A percentile compares a stretch with the other conserved stretches of the same genome.
These are phyloP conservation scores for Thielaviopsis populi DNA, from an alignment of 2,329 filamentous ascomycete genomes.

Conservation along the genomic window DNA sequence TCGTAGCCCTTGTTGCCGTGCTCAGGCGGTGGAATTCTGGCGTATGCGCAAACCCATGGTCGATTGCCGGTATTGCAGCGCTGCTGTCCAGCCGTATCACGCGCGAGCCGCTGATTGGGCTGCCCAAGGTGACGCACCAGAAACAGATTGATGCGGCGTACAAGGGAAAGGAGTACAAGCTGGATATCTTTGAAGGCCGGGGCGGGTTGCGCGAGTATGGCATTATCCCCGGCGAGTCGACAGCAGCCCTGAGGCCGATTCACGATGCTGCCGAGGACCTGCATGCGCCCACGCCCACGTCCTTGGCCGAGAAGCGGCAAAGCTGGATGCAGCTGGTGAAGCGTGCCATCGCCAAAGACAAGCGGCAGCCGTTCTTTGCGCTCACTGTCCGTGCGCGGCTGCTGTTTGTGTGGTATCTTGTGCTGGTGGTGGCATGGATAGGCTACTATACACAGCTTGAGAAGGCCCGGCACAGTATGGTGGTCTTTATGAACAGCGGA, in stretches of 20 bases:
- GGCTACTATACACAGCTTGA: constrained; percentile 8
- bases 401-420: constrained; percentile 5
- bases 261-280: not conserved
- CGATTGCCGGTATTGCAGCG: constrained; percentile 8
- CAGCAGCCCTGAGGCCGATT: constrained; percentile 3
- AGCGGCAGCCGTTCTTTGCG: constrained; percentile 9
- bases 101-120: constrained; percentile 6
- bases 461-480: not conserved
- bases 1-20: constrained; percentile 5
- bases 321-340: not conserved
- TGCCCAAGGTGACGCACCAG: not conserved
- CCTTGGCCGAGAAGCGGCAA: not conserved
- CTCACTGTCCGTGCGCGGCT: not conserved
- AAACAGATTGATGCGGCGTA: constrained; percentile 6
- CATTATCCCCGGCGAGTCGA: constrained; percentile 10
- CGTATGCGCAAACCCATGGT: constrained; percentile 14
- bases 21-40: constrained; percentile 14
- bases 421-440: constrained; percentile 7
- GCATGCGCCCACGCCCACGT: not conserved
- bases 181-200: constrained; percentile 3
- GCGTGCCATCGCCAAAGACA: not conserved
- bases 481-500: constrained; percentile 13
- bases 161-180: constrained; percentile 6
- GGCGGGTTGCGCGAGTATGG: constrained; percentile 12
- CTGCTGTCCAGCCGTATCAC: constrained; percentile 4